phyloP scores from a whole-genome alignment of 441 rosid species.

The Rhodomyrtus psidioides region DNA sequence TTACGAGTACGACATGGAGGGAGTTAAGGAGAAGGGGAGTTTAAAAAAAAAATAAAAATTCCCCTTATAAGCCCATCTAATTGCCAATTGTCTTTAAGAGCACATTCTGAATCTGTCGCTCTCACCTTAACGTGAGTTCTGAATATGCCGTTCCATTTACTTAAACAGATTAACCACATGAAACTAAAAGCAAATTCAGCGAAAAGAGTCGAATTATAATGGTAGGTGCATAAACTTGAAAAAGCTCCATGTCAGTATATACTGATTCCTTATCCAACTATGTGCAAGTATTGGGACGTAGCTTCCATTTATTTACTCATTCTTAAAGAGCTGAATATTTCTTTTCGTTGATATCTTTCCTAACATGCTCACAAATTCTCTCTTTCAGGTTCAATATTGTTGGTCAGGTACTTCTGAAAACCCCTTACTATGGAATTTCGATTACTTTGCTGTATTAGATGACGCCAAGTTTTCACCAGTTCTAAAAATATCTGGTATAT shows the following conservation, averaged over 20 bases:
- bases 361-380: not conserved
- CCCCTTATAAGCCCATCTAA: not conserved
- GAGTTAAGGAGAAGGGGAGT: not conserved
- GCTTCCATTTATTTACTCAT: not conserved
- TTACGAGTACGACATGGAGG: not conserved
- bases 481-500: not conserved
- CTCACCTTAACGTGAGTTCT: not conserved
- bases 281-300: not conserved
- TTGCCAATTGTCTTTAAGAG: not conserved
- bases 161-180: not conserved
- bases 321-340: not conserved
- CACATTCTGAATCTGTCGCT: not conserved
- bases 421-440: constrained; percentile 1
- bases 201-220: not conserved
- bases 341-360: not conserved
- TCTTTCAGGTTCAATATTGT: constrained; percentile 91
- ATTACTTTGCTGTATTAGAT: not conserved
- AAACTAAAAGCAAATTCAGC: not conserved
- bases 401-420: constrained; percentile 62
- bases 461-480: not conserved
- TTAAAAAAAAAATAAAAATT: too few species aligned
- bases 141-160: not conserved
- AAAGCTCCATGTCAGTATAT: not conserved
- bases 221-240: not conserved
- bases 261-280: not conserved